Base-by-base conservation (phyloP, 2,329 filamentous ascomycete species). In the Triangularia verruculosa region DNA sequence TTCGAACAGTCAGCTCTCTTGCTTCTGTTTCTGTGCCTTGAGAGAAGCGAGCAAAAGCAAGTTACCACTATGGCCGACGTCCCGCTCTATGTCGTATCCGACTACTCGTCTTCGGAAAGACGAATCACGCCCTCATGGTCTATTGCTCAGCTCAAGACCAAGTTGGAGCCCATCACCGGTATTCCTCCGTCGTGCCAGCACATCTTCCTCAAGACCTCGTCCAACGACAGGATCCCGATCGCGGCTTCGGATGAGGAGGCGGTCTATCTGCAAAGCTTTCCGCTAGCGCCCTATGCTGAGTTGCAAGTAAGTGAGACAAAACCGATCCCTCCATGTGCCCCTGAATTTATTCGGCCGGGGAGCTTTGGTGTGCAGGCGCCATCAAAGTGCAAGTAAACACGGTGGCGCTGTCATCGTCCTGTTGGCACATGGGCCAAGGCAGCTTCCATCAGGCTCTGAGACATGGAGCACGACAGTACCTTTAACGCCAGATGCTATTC, bases 121-220 rank as follows among this genome's bases (percentile, higher is more conserved):
- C 91, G 95, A 70, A 88, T 98, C 75, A 94, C 92, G 25, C 94
- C 94, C 13, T 89, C 93, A 70, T 99, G 95, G 95, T 89, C 89
- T 66, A 89, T 99, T 73, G 82, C 84, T 61, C 88, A 92, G 72
- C 84, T 98, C 71, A 97, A 94, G 79, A 79, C 83, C 60, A 96
- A 95, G 77, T 87, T 99, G 59, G 94, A 98, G 78, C 90, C 92
- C 66, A 89, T 98, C 78, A 98, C 94, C 1, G 95, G 95, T 66
- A 88, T 98, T 39, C 94, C 95, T 15, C 91, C 93, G 11, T 84
- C 84, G 28, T 87, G 84, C 65, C 95, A 98, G 76, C 86, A 82
- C 66, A 83, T 99, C 66, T 87, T 82, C 28, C 81, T 97, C 73
- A 91, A 89, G 74, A 80, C 87, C 15, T 81, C 84, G 32, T 77